Evolutionary conservation across 1,284 basidiomycete genomes (phyloP), one percentile per base, ranked within the genome.

Genomic region (Tetrapyrgos nigripes): DNA sequence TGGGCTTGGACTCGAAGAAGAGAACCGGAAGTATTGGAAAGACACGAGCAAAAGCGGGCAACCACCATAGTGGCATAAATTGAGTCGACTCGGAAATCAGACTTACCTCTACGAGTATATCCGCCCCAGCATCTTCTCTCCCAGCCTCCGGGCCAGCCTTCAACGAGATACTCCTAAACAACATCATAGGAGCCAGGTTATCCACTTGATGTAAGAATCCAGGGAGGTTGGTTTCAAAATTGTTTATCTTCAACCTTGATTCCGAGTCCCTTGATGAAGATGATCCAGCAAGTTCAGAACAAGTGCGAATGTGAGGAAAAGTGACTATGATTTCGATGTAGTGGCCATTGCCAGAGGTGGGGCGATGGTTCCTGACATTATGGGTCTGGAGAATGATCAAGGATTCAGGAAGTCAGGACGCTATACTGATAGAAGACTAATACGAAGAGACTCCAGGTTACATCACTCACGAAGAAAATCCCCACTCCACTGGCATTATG

Each of bases 201-300:
- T 56, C 55, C 19, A 56, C 19, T 27, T 50, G 55, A 31, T 50
- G 55, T 10, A 48, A 44, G 27, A 50, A 56, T 28, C 43, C 9
- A 19, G 46, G 46, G 37, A 50, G 28, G 21, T 56, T 48, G 9
- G 55, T 56, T 27, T 56, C 55, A 26, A 50, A 56, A 26, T 45
- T 56, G 19, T 44, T 40, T 26, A 56, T 27, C 28, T 56, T 44
- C 10, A 56, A 4, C 4, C 13, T 17, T 4, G 37, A 17, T 9
- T 17, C 5, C 4, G 37, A 40, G 37, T n/a, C 19, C 37, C 14
- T 17, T 33, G 14, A 8, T 33, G 31, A 33, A 8, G 31, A 33
- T 33, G 31, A 33, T 33, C 9, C 9, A n/a, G 4, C 19, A 40
- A n/a, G 28, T 3, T 29, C 13, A 31, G n/a, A 35, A 6, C 29